Conservation (phyloP, 164 flowering plant genomes). For the Stephania cephalantha region DNA sequence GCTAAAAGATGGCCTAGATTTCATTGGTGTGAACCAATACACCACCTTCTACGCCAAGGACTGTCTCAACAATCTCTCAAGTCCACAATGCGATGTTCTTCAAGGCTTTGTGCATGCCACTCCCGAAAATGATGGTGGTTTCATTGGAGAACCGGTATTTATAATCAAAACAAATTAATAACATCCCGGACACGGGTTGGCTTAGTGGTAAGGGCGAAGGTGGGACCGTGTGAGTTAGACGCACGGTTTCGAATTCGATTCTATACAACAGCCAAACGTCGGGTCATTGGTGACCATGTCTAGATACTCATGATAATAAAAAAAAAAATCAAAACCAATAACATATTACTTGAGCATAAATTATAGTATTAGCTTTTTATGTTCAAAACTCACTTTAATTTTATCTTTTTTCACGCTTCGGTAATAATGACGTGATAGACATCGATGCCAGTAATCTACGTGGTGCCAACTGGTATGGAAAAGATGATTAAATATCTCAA, state of each 20-base stretch:
- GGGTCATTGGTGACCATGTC: too few species aligned
- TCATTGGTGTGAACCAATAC: conserved; percentile 43
- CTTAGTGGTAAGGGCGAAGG: too few species aligned
- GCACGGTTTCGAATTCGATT: too few species aligned
- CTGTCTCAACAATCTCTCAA: conserved; percentile 35
- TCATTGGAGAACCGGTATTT: conserved; percentile 42
- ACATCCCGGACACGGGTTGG: too few species aligned
- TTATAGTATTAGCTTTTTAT: too few species aligned
- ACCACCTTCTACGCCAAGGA: conserved; percentile 36
- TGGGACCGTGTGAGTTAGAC: too few species aligned
- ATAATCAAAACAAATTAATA: not conserved
- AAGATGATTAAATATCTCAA: conserved; percentile 33
- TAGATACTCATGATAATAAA: too few species aligned
- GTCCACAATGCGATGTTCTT: conserved; percentile 18
- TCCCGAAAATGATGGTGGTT: conserved; percentile 33
- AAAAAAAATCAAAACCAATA: too few species aligned
- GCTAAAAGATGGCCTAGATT: conserved; percentile 34
- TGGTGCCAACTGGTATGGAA: conserved; percentile 57
- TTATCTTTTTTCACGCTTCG: too few species aligned
- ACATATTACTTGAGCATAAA: too few species aligned
- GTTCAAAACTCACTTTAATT: too few species aligned
- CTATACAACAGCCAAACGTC: too few species aligned
- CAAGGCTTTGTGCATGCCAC: conserved; percentile 27
- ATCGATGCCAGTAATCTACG: conserved; percentile 22
- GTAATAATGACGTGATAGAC: conserved; percentile 23